Base-by-base conservation (phyloP, 139 green algal species). In the Tetradesmus lagerheimii region DNA sequence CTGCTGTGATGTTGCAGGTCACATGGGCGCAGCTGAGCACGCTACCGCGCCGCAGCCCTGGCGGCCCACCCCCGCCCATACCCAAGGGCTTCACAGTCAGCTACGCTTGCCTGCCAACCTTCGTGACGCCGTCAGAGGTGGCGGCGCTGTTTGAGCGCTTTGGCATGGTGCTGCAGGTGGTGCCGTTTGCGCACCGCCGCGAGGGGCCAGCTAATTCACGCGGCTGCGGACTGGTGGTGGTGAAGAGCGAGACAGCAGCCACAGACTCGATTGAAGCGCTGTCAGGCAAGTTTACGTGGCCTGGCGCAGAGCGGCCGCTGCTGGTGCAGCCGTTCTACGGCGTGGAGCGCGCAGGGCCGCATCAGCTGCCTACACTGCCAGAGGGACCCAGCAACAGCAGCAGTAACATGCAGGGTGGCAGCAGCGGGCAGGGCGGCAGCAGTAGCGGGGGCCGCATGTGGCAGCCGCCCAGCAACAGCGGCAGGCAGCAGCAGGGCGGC, bases 11-110 rank as follows among this genome's bases (percentile, higher is more conserved):
- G n/a, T 35, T 74, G 82, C 64, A 89, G 85, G 85, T 89, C n/a
- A 89, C 87, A 4, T 91, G 87, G 87, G 87, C 87, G 34, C 87
- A 91, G 87, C 78, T 91, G 27, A 91, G 62, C 78, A 86, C 79
- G 34, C 31, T 83, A 35, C 75, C 86, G 15, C 83, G 83, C 25
- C 71, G 85, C 85, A 83, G 66, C 71, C 71, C 71, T 43, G 85
- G 71, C 27, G 79, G 79, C 27, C 76, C 78, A 31, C 79, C 62
- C 31, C 87, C 62, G 31, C 57, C 78, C 12, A 62, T 80, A 57
- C 57, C 79, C 38, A 62, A 62, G 29, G 87, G 87, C 53, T 85
- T 86, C 50, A 91, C 87, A 3, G 78, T 91, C 12, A 64, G 39
- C 37, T 91, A 91, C 31, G 78, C 53, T 29, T 87, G 38, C 76